Evolutionary conservation across 2,329 filamentous ascomycete species (phyloP), one percentile per base, ranked within the genome.

Genomic region (Trichoderma sp.): DNA sequence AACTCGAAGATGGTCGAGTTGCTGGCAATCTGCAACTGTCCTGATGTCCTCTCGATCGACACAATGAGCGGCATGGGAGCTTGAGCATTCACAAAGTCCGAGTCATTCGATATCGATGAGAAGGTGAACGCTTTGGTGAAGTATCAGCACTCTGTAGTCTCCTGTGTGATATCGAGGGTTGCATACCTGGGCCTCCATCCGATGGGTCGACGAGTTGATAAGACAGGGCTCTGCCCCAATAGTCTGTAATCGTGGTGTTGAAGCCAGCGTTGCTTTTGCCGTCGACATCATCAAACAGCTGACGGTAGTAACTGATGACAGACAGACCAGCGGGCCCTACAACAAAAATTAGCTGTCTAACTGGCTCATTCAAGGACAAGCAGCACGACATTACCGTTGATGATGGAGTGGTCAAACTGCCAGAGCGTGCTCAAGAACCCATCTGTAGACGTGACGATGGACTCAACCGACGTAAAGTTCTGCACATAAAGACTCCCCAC

Each of bases 1-100:
- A 94, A 90, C 71, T 93, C 91, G 69, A 85, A 89, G 34, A 93
- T 83, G 1, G 91, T 93, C 1, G 90, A 85, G 71, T 93, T 94
- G n/a, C 84, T 75, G 0, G 86, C 82, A 28, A 94, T 78, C 28
- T 90, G 76, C 0, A 75, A 72, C 55, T 90, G 83, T 15, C 84
- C 86, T 0, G 89, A 87, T 19, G 82, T 79, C 45, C 91, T 84
- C 50, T 86, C 87, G 68, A 92, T 88, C 0, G 90, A 83, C 1
- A 95, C 83, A 2, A 94, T 78, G 63, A 95, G 82, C 0, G 92
- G 91, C 80, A 94, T 83, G 0, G 91, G 92, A 39, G 85, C 83
- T 51, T 85, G 78, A 19, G 83, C 91, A 15, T 81, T 78, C 1
- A 79, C 76, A 75, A 94, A 94, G n/a, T 83, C 80, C 1, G 82